A percentile compares a stretch with the other conserved stretches of the same genome.
Evolutionary conservation across 179 eudicot species (phyloP).

Genomic region (Nepenthes alata): DNA sequence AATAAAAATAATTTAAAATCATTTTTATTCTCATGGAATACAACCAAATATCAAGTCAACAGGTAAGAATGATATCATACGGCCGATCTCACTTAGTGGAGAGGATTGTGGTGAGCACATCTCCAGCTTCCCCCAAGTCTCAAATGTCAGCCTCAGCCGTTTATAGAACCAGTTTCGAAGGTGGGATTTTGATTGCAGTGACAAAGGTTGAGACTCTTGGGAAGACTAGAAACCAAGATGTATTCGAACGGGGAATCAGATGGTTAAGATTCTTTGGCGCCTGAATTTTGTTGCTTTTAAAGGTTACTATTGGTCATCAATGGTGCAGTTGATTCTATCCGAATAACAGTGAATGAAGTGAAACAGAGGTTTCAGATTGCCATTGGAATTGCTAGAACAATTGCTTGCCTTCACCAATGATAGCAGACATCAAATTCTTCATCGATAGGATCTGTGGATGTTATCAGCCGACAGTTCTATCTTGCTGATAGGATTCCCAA

Average conservation of each 20-base stretch:
- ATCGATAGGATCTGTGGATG: conserved; percentile 12
- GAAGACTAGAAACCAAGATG: conserved; percentile 72
- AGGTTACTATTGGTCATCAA: conserved; percentile 89
- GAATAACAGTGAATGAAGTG: conserved; percentile 53
- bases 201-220: conserved; percentile 75
- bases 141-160: conserved; percentile 57
- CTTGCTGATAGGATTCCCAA: too few relatives aligned
- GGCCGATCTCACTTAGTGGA: conserved; percentile 25
- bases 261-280: conserved; percentile 57
- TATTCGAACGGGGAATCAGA: conserved; percentile 79
- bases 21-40: too few relatives aligned
- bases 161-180: conserved; percentile 71
- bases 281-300: conserved; percentile 65
- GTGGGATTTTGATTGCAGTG: conserved; percentile 70
- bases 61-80: too few relatives aligned
- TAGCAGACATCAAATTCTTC: conserved; percentile 67
- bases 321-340: conserved; percentile 64
- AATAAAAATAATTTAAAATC: too few relatives aligned
- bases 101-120: conserved; percentile 46
- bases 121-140: conserved; percentile 46
- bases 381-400: conserved; percentile 71
- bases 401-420: conserved; percentile 85
- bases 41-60: too few relatives aligned
- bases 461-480: too few relatives aligned
- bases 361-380: conserved; percentile 65